Percentiles rank a stretch among this genome's conserved stretches.
Conservation (phyloP, 2,329 filamentous ascomycete species). For the Colletotrichum cereale region DNA sequence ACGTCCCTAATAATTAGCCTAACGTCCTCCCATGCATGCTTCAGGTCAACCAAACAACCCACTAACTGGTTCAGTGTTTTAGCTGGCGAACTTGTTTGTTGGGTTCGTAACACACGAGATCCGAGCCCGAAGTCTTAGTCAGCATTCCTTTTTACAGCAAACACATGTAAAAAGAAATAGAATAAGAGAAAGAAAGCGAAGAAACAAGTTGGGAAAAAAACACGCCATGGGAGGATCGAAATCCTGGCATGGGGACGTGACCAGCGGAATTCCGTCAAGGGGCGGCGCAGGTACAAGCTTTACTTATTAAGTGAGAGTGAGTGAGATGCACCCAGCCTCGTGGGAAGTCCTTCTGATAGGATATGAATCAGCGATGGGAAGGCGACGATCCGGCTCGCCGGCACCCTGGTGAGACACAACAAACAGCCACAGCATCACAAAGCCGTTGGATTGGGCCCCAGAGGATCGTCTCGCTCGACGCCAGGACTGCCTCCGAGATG, state of each 20-base stretch:
- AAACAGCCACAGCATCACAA: constrained; percentile 33
- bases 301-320: neutral
- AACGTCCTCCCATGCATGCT: neutral
- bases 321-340: neutral
- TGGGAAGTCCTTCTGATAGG: neutral
- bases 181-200: neutral
- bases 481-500: constrained; percentile 37
- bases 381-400: constrained; percentile 3
- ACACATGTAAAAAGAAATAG: neutral
- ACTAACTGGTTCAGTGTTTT: neutral
- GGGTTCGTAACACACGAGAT: neutral
- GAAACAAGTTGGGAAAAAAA: neutral
- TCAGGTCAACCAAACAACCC: neutral
- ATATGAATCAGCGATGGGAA: constrained; percentile 11
- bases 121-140: neutral
- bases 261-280: constrained; percentile 24
- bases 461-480: constrained; percentile 21
- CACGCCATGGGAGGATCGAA: constrained; percentile 13
- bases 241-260: neutral
- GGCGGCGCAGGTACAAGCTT: constrained; percentile 3
- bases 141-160: neutral
- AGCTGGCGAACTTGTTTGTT: neutral
- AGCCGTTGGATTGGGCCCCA: constrained; percentile 17
- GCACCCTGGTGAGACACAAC: constrained; percentile 22
- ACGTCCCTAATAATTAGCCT: neutral